Evolutionary conservation across 768 basidiomycete genomes (phyloP).

Genomic region (Tubosaeta brunneosetosa): DNA sequence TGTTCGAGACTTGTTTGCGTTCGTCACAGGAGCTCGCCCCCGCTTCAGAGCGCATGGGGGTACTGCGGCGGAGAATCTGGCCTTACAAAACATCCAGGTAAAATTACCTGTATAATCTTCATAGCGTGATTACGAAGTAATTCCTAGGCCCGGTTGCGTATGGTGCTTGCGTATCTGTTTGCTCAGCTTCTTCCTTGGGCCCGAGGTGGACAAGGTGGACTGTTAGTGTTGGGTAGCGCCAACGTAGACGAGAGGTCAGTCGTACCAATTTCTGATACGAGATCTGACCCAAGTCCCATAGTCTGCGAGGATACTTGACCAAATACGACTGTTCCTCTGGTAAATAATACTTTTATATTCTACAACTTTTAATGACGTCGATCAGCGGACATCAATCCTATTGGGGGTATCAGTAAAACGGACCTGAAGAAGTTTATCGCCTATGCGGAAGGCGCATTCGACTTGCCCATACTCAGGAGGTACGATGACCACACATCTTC

Average conservation of each 20-base stretch:
- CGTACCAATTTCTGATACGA: not conserved
- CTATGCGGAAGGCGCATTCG: conserved; percentile 72
- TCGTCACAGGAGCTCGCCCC: conserved; percentile 72
- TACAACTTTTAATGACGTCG: not conserved
- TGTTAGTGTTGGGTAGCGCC: conserved; percentile 95
- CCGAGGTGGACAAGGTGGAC: conserved; percentile 73
- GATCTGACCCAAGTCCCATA: conserved; percentile 25
- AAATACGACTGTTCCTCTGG: conserved; percentile 97
- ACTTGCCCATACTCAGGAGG: conserved; percentile 80
- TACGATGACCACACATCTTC: conserved; percentile 29
- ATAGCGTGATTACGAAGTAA: not conserved
- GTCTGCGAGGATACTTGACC: conserved; percentile 92
- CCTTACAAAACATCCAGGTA: conserved; percentile 95
- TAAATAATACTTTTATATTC: conserved; percentile 21
- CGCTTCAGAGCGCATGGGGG: conserved; percentile 88
- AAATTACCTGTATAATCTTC: not conserved
- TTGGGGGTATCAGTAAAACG: conserved; percentile 96
- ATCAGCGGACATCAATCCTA: conserved; percentile 93
- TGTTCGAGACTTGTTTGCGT: conserved; percentile 73
- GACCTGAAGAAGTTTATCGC: conserved; percentile 95
- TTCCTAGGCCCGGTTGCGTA: conserved; percentile 76
- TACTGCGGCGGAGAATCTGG: conserved; percentile 82
- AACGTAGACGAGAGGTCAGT: conserved; percentile 94
- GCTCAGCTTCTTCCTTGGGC: conserved; percentile 94
- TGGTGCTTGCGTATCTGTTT: conserved; percentile 94